Conservation (phyloP, 768 basidiomycete species). For the Podaxis carcinomalis region DNA sequence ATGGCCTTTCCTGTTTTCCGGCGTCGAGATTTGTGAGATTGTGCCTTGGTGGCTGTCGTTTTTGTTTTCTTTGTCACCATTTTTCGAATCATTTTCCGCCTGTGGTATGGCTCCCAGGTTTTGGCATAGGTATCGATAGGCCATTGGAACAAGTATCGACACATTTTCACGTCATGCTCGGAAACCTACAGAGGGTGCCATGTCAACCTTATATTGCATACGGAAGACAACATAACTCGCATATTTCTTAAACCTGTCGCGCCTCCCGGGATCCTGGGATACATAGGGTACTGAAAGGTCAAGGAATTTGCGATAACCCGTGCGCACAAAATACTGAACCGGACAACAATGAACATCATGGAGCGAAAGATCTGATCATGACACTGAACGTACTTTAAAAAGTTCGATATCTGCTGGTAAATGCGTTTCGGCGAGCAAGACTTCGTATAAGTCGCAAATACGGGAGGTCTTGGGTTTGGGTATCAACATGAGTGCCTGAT, state of each 20-base stretch:
- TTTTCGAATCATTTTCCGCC: background rate
- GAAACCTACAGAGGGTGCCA: background rate
- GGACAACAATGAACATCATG: background rate
- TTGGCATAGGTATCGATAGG: conserved; percentile 2
- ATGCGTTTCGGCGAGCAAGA: background rate
- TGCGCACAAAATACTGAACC: background rate
- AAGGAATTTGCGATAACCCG: background rate
- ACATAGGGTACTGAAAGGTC: background rate
- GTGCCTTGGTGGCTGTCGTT: background rate
- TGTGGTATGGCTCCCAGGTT: background rate
- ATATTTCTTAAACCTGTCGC: background rate
- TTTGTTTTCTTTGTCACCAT: background rate
- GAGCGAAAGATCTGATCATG: background rate
- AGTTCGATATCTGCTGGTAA: background rate
- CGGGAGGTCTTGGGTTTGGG: background rate
- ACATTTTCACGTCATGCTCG: background rate
- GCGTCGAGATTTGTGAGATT: background rate
- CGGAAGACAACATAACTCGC: background rate
- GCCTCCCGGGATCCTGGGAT: background rate
- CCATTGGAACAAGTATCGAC: background rate
- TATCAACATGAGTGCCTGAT: background rate
- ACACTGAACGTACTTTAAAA: background rate
- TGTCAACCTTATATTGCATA: background rate
- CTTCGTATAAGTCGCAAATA: background rate
- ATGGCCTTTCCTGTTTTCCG: background rate